These are phyloP conservation scores for Solanum hybrid DNA, from an alignment of 305 asterid species.

Conservation along the genomic window DNA sequence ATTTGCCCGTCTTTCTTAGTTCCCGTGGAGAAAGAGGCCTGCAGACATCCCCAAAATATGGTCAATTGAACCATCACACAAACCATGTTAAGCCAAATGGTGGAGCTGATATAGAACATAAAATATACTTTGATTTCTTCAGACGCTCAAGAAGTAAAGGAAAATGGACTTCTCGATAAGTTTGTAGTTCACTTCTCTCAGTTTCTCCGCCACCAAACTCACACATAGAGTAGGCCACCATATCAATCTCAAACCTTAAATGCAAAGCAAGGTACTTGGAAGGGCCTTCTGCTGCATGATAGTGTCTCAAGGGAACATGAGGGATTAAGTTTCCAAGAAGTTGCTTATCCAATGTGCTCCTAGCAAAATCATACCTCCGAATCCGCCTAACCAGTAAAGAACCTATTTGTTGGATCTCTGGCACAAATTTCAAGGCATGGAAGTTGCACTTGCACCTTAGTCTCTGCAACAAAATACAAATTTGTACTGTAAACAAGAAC, in stretches of 20 bases:
- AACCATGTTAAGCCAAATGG: background rate
- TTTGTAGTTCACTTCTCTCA: slow-evolving; percentile 56
- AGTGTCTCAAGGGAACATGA: slow-evolving; percentile 13
- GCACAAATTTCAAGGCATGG: slow-evolving; percentile 70
- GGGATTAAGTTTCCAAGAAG: slow-evolving; percentile 69
- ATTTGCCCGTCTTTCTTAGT: slow-evolving; percentile 63
- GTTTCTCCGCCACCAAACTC: slow-evolving; percentile 81
- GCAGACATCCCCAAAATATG: background rate
- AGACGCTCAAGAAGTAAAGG: slow-evolving; percentile 67
- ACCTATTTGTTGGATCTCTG: slow-evolving; percentile 56
- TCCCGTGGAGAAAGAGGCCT: slow-evolving; percentile 45
- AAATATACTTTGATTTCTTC: slow-evolving; percentile 42
- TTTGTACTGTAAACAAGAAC: background rate
- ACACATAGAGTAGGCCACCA: slow-evolving; percentile 96
- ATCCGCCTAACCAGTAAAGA: slow-evolving; percentile 57
- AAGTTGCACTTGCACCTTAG: slow-evolving; percentile 94
- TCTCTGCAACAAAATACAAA: slow-evolving; percentile 34
- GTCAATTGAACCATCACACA: background rate
- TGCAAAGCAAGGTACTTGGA: slow-evolving; percentile 79
- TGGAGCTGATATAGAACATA: background rate
- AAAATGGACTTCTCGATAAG: slow-evolving; percentile 76
- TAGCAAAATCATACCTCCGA: slow-evolving; percentile 33
- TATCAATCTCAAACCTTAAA: slow-evolving; percentile 86
- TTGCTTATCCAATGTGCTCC: slow-evolving; percentile 47
- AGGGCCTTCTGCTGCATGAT: slow-evolving; percentile 14